These are phyloP conservation scores for Chaetomiaceae sp. DNA, from an alignment of 2,329 filamentous ascomycete genomes.

Conservation along the genomic window DNA sequence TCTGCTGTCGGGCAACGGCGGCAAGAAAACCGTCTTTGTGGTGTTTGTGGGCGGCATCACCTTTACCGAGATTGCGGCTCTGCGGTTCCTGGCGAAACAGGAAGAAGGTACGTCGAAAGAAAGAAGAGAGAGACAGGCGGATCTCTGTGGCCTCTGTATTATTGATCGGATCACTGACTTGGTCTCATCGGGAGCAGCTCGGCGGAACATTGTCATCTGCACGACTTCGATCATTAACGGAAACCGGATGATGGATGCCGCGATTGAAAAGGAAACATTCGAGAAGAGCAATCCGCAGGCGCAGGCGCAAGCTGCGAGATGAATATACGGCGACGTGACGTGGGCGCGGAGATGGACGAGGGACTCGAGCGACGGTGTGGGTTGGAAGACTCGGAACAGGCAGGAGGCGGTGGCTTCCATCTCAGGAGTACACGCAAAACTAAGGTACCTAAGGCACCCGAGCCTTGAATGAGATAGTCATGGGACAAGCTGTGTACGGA, in stretches of 20 bases:
- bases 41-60: constrained; percentile 97
- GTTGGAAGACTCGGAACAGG: no score
- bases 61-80: constrained; percentile 89
- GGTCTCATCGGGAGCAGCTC: constrained; percentile 40
- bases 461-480: no score
- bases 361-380: no score
- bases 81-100: constrained; percentile 83
- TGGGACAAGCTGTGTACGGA: no score
- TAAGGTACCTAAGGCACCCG: no score
- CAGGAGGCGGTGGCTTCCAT: no score
- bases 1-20: constrained; percentile 68
- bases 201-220: constrained; percentile 82
- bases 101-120: constrained; percentile 56
- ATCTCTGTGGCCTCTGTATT: no score
- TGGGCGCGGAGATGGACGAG: neutral
- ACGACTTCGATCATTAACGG: constrained; percentile 90
- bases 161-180: neutral
- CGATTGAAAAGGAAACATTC: constrained; percentile 67
- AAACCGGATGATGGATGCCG: constrained; percentile 80
- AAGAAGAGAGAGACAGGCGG: no score
- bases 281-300: constrained; percentile 37
- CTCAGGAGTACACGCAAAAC: no score
- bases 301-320: constrained; percentile 6
- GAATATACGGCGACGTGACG: neutral
- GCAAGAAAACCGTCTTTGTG: constrained; percentile 85